These are phyloP conservation scores for Smittium mucronatum DNA, from an alignment of 371 early-diverging fungal species.

Conservation along the genomic window DNA sequence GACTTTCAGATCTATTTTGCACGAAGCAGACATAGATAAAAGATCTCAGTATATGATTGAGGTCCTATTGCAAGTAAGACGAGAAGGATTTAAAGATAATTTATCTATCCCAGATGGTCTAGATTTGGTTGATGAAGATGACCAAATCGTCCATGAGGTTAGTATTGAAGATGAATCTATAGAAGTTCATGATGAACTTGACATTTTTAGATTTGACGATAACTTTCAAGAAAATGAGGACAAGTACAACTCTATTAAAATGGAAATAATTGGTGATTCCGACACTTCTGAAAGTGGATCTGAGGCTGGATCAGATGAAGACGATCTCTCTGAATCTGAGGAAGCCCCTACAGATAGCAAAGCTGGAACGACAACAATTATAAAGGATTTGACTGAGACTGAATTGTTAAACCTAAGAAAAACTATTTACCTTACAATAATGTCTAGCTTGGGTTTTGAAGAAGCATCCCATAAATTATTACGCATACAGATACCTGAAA, in stretches of 20 bases:
- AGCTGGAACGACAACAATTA: conserved; percentile 23
- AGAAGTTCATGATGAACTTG: conserved; percentile 61
- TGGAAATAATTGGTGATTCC: conserved; percentile 82
- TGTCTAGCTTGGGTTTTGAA: conserved; percentile 90
- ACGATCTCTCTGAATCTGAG: conserved; percentile 38
- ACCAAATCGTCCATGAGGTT: conserved; percentile 87
- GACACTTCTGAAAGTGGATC: conserved; percentile 43
- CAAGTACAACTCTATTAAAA: conserved; percentile 63
- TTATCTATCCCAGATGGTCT: conserved; percentile 60
- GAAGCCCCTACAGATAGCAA: conserved; percentile 28
- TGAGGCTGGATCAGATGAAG: conserved; percentile 36
- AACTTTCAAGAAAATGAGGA: conserved; percentile 71
- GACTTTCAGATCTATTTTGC: conserved; percentile 78
- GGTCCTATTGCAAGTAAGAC: conserved; percentile 87
- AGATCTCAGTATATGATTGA: conserved; percentile 96
- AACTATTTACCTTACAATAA: conserved; percentile 88
- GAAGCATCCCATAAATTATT: conserved; percentile 92
- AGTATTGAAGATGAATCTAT: conserved; percentile 77
- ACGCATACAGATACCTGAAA: conserved; percentile 65
- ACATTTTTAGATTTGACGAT: conserved; percentile 76
- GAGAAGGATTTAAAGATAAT: conserved; percentile 85
- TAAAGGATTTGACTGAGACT: conserved; percentile 82
- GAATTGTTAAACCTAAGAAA: conserved; percentile 79
- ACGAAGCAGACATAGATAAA: conserved; percentile 87
- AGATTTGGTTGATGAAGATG: conserved; percentile 90